phyloP scores from a whole-genome alignment of 2,329 filamentous ascomycete genomes.

The Penicillium hordei region DNA sequence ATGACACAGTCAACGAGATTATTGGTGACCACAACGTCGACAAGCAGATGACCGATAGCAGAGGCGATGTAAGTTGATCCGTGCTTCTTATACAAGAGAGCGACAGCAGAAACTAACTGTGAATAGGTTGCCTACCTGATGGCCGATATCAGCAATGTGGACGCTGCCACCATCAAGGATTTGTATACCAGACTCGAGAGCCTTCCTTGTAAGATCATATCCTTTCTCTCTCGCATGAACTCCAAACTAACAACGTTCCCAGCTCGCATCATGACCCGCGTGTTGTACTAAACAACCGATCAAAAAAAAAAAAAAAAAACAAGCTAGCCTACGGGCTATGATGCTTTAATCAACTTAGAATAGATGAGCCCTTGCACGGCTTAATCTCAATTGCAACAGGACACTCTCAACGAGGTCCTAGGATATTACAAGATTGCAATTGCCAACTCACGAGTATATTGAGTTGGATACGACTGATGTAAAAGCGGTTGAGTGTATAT shows the following conservation, averaged over 20 bases:
- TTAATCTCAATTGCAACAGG: constrained; percentile 5
- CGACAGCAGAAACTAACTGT: constrained; percentile 13
- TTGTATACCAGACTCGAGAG: constrained; percentile 80
- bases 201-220: constrained; percentile 67
- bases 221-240: not conserved
- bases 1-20: constrained; percentile 77
- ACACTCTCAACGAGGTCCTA: constrained; percentile 24
- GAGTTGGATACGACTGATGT: constrained; percentile 4
- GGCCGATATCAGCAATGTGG: constrained; percentile 92
- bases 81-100: no score
- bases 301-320: not conserved
- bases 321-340: constrained; percentile 6
- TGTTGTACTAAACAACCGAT: constrained; percentile 40
- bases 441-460: not conserved
- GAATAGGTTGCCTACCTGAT: constrained; percentile 82
- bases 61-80: constrained; percentile 67
- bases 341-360: constrained; percentile 26
- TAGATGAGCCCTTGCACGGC: constrained; percentile 4
- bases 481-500: constrained; percentile 9
- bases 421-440: not conserved
- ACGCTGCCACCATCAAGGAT: constrained; percentile 76
- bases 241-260: constrained; percentile 2
- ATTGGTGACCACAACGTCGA: constrained; percentile 95
- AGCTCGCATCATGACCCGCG: constrained; percentile 50
- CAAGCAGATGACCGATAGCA: constrained; percentile 96